These are phyloP conservation scores for Aspergillus bertholletiae DNA, from an alignment of 495 filamentous ascomycete species.

Conservation along the genomic window DNA sequence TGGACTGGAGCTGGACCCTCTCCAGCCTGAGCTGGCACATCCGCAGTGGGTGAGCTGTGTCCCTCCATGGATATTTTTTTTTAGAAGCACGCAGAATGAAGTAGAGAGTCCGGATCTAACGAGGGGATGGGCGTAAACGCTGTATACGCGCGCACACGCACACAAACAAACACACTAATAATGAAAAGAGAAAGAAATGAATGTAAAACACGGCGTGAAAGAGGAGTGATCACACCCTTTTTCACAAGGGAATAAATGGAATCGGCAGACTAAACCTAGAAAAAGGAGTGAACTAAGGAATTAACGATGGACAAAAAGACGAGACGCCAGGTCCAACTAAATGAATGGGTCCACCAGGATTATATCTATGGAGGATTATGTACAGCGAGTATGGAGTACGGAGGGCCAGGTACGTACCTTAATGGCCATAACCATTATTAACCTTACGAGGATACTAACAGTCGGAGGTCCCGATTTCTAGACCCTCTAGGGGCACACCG, in stretches of 20 bases:
- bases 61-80: slow-evolving; percentile 10
- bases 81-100: background rate
- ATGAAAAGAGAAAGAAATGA: background rate
- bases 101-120: background rate
- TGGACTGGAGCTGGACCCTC: slow-evolving; percentile 26
- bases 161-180: too few species aligned
- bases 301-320: background rate
- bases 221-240: background rate
- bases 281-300: background rate
- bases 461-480: too few species aligned
- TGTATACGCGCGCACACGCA: too few species aligned
- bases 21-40: slow-evolving; percentile 18
- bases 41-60: slow-evolving; percentile 6
- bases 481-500: too few species aligned
- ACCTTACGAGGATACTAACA: too few species aligned
- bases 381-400: background rate
- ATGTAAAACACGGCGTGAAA: background rate
- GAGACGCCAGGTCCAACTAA: background rate
- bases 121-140: background rate
- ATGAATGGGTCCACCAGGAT: background rate
- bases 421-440: too few species aligned
- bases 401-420: too few species aligned
- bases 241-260: background rate
- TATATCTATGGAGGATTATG: background rate
- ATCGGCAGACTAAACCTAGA: background rate